Evolutionary conservation across 192 early-diverging fungal genomes (phyloP), one percentile per base, ranked within the genome.

Genomic region (Linnemannia exigua): DNA sequence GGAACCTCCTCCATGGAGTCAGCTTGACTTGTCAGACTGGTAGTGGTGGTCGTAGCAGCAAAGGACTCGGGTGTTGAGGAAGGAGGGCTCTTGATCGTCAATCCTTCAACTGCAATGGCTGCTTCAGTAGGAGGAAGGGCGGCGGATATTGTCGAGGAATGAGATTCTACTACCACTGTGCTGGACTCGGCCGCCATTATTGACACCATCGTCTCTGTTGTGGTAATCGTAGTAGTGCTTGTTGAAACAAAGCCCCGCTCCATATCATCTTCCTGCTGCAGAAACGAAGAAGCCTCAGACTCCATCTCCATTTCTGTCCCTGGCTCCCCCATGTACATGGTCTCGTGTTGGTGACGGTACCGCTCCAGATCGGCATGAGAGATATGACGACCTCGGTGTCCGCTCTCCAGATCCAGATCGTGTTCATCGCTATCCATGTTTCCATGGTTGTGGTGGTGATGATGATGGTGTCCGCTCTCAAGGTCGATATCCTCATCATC

Each of bases 1-100:
- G 77, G 84, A 3, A 89, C 47, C 16, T 87, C 85, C 11, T 88
- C 88, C 77, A 89, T 77, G 12, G 87, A 70, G 52, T 33, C 67
- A 12, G 77, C 35, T 16, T 74, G 58, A 63, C 28, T 63, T 63
- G 74, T 48, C 54, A n/a, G 11, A 58, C 37, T 11, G 52, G 68
- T 11, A 47, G 12, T 16, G n/a, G 68, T 19, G 58, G 17, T 15
- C 28, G 58, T 19, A 14, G n/a, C 37, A 72, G 22, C 54, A 36
- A 47, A 16, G 5, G 69, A 51, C 28, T 63, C 74, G 28, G 66
- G 25, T 36, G 33, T 25, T 33, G 77, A 69, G 0, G 58, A 17
- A 22, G 80, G 77, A 35, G 77, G 80, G 20, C 77, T 82, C 51
- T 79, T 88, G 77, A 82, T 76, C 2, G 79, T 51, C 54, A 86